phyloP scores from a whole-genome alignment of 2,329 filamentous ascomycete species.

The Colletotrichum sp. region DNA sequence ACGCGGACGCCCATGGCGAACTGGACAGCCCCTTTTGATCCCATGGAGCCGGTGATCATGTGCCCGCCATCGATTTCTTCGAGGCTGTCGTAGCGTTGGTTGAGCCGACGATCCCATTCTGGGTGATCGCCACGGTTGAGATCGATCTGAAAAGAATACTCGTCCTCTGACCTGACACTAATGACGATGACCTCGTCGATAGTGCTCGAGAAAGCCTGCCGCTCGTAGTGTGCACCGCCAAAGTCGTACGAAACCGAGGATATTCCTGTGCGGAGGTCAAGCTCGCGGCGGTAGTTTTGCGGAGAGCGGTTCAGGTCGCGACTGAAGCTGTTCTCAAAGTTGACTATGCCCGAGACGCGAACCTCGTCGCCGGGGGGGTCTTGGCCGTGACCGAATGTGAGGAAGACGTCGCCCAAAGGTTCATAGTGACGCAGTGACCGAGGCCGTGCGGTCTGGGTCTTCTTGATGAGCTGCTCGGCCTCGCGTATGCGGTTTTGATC shows the following conservation, averaged over 20 bases:
- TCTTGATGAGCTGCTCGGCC: not conserved
- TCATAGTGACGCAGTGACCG: not conserved
- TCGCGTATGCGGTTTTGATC: not conserved
- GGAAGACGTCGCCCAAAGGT: not conserved
- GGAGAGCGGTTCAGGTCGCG: not conserved
- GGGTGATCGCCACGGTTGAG: not conserved
- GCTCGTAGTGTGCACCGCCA: not conserved
- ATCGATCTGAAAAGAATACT: not conserved
- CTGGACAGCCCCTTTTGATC: not conserved
- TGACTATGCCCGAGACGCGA: not conserved
- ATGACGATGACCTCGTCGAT: not conserved
- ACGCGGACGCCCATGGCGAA: not conserved
- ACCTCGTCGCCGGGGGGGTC: not conserved
- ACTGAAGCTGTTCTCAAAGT: not conserved
- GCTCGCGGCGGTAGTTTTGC: not conserved
- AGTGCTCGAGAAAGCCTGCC: not conserved
- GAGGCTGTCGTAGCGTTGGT: not conserved
- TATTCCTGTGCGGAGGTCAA: not conserved
- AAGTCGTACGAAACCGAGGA: not conserved
- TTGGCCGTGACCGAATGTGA: not conserved
- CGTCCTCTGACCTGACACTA: not conserved
- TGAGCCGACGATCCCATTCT: not conserved
- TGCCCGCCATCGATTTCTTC: not conserved
- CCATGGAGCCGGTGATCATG: conserved; percentile 30
- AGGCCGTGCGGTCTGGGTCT: not conserved